These are phyloP conservation scores for Trametes polyzona DNA, from an alignment of 1,284 basidiomycete genomes.

Conservation along the genomic window DNA sequence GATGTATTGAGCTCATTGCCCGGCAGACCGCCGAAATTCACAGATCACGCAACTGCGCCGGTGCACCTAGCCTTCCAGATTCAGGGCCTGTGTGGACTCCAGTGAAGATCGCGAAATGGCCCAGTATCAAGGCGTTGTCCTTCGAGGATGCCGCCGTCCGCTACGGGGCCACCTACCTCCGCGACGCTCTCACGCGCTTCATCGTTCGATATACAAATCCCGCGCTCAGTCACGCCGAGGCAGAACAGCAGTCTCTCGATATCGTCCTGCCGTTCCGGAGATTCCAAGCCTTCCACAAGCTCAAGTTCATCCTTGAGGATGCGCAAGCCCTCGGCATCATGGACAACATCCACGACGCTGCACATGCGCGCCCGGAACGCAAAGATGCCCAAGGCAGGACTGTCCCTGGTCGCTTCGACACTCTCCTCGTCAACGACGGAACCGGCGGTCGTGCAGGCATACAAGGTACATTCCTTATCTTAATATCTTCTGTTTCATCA, in stretches of 20 bases:
- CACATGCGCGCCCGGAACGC: constrained; percentile 16
- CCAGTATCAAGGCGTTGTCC: neutral
- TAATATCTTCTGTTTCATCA: no score
- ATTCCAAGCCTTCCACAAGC: constrained; percentile 19
- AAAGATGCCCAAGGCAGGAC: neutral
- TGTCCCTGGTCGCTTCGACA: constrained; percentile 25
- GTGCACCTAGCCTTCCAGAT: neutral
- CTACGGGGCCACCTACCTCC: constrained; percentile 35
- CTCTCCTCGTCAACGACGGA: constrained; percentile 19
- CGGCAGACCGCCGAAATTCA: no score
- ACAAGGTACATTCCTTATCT: constrained; percentile 2
- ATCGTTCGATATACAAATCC: constrained; percentile 22
- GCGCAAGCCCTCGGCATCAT: neutral
- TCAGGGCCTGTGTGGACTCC: neutral
- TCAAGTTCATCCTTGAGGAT: constrained; percentile 15
- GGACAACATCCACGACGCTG: constrained; percentile 1
- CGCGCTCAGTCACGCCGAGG: neutral
- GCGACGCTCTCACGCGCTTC: constrained; percentile 34
- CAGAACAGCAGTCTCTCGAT: neutral
- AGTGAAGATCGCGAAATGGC: neutral
- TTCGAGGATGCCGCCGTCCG: neutral
- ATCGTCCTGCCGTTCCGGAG: constrained; percentile 4
- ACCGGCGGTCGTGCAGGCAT: neutral
- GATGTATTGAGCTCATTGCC: no score
- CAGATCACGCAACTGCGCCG: neutral